Evolutionary conservation across 179 eudicot genomes (phyloP).

Genomic region (Beta corolliflora): DNA sequence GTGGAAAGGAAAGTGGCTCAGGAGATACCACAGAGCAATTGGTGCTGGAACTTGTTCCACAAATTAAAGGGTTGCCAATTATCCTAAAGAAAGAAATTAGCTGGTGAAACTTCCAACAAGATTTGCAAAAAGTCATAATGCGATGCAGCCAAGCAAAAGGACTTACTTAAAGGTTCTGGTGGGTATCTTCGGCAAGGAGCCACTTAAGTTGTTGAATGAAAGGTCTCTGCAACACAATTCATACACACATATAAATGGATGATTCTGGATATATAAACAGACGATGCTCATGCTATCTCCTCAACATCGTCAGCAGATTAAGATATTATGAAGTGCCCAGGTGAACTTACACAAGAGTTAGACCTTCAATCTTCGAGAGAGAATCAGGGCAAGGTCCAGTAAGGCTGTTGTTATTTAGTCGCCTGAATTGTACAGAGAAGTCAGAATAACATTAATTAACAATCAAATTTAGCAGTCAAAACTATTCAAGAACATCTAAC

Average conservation of each 20-base stretch:
- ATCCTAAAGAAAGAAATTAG: constrained; percentile 48
- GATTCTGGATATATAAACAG: not conserved
- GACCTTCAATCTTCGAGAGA: constrained; percentile 32
- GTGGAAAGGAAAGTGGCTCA: constrained; percentile 73
- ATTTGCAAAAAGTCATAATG: not conserved
- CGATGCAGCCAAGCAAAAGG: not conserved
- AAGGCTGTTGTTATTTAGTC: constrained; percentile 43
- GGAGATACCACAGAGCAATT: constrained; percentile 78
- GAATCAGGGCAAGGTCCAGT: constrained; percentile 40
- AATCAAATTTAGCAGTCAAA: not conserved
- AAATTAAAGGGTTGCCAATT: constrained; percentile 77
- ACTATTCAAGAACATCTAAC: not conserved
- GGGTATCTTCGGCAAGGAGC: constrained; percentile 63
- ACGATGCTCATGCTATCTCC: not conserved
- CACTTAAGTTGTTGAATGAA: constrained; percentile 79
- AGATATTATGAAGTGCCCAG: not conserved
- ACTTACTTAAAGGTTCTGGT: constrained; percentile 73
- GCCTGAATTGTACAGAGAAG: constrained; percentile 29
- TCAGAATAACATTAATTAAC: constrained; percentile 13
- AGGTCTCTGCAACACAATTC: constrained; percentile 54
- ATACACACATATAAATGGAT: constrained; percentile 6
- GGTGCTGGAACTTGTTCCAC: constrained; percentile 55
- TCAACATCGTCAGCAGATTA: constrained; percentile 6
- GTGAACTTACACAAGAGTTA: constrained; percentile 40
- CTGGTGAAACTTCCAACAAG: constrained; percentile 10